These are phyloP conservation scores for Candida suzukii DNA, from an alignment of 805 yeast genomes.

Conservation along the genomic window DNA sequence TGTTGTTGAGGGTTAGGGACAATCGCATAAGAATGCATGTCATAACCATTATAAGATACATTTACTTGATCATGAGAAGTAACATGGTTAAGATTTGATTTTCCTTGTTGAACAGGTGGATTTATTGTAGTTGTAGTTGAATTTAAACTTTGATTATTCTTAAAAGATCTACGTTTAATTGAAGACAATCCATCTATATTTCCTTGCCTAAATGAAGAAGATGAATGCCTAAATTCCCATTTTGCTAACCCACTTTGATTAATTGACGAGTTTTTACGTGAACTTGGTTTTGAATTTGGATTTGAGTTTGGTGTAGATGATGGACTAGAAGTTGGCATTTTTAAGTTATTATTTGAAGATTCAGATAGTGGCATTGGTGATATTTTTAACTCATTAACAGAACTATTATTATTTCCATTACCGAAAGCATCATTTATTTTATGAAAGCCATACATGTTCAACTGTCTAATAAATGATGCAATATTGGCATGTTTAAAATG, in stretches of 20 bases:
- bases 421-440: slow-evolving; percentile 51
- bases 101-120: background rate
- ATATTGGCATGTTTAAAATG: slow-evolving; percentile 79
- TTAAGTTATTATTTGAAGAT: background rate
- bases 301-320: slow-evolving; percentile 1
- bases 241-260: slow-evolving; percentile 6
- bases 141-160: slow-evolving; percentile 5
- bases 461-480: slow-evolving; percentile 71
- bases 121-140: background rate
- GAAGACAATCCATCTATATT: slow-evolving; percentile 64
- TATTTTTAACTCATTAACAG: background rate
- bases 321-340: background rate
- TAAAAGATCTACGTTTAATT: slow-evolving; percentile 68
- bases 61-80: slow-evolving; percentile 8
- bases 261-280: slow-evolving; percentile 16
- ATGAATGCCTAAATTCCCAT: slow-evolving; percentile 90
- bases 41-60: background rate
- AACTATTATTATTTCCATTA: slow-evolving; percentile 5
- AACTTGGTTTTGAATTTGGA: slow-evolving; percentile 6
- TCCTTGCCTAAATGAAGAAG: slow-evolving; percentile 73
- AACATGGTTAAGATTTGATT: background rate
- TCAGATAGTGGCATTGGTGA: background rate
- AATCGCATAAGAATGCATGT: background rate
- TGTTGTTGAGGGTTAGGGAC: slow-evolving; percentile 6
- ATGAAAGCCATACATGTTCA: slow-evolving; percentile 80